Conservation (phyloP, 2,329 filamentous ascomycete genomes). For the Cytospora piceae region DNA sequence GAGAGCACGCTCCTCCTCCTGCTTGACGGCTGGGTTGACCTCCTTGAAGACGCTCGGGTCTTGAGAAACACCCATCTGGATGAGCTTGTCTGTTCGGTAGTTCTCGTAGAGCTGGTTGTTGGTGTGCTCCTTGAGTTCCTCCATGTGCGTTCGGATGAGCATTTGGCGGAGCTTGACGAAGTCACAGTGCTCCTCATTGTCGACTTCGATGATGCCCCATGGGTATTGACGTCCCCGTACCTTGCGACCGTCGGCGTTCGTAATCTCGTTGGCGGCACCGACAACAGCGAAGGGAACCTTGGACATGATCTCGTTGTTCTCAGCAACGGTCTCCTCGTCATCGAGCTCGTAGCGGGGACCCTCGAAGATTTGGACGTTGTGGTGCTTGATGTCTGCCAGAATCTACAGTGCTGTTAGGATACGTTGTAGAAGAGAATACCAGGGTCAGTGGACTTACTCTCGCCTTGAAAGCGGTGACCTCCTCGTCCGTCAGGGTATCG, state of each 20-base stretch:
- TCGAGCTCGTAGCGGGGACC: slow-evolving; percentile 98
- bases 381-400: slow-evolving; percentile 92
- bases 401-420: slow-evolving; percentile 63
- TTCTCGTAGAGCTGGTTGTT: slow-evolving; percentile 99
- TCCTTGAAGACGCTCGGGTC: slow-evolving; percentile 99
- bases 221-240: slow-evolving; percentile 96
- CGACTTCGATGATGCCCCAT: slow-evolving; percentile 98
- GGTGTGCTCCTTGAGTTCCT: slow-evolving; percentile 99
- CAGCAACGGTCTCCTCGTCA: slow-evolving; percentile 98
- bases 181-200: slow-evolving; percentile 99
- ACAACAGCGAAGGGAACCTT: slow-evolving; percentile 99
- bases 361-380: slow-evolving; percentile 98
- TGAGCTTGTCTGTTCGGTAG: slow-evolving; percentile 99
- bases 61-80: slow-evolving; percentile 96
- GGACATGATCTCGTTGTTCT: slow-evolving; percentile 99
- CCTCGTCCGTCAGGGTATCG: slow-evolving; percentile 96
- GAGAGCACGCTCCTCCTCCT: slow-evolving; percentile 96
- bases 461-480: slow-evolving; percentile 92
- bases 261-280: slow-evolving; percentile 93
- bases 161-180: slow-evolving; percentile 99
- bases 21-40: slow-evolving; percentile 99
- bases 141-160: slow-evolving; percentile 99
- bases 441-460: slow-evolving; percentile 67
- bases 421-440: neutral
- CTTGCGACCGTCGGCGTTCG: slow-evolving; percentile 87